Evolutionary conservation across 257 asterid species (phyloP).

Genomic region (Agastache rugosa): DNA sequence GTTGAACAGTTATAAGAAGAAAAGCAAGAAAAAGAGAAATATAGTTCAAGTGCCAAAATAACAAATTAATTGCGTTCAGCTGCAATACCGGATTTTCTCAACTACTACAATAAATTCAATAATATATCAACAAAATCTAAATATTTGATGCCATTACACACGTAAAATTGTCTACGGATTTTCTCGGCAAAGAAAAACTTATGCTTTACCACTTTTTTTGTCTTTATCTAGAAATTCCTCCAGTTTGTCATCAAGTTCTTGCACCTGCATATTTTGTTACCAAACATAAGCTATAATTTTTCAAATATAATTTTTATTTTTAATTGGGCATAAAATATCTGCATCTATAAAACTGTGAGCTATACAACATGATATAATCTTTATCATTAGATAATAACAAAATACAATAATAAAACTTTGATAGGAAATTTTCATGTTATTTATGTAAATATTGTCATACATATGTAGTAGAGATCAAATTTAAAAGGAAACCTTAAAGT

Average conservation of each 20-base stretch:
- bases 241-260: slow-evolving; percentile 42
- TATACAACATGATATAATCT: no score
- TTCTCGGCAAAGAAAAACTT: not conserved
- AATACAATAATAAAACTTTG: no score
- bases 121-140: not conserved
- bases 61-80: not conserved
- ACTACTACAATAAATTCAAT: no score
- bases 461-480: no score
- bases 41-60: not conserved
- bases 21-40: not conserved
- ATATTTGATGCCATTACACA: not conserved
- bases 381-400: no score
- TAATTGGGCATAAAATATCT: not conserved
- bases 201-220: slow-evolving; percentile 22
- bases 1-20: not conserved
- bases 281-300: not conserved
- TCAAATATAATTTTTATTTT: not conserved
- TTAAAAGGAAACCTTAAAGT: no score
- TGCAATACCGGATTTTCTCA: no score
- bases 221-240: slow-evolving; percentile 33
- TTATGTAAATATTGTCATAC: no score
- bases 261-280: slow-evolving; percentile 34
- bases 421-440: no score
- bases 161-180: not conserved
- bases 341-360: not conserved